Evolutionary conservation across 2,329 filamentous ascomycete genomes (phyloP).

Genomic region (Dichotomopilus funicola): DNA sequence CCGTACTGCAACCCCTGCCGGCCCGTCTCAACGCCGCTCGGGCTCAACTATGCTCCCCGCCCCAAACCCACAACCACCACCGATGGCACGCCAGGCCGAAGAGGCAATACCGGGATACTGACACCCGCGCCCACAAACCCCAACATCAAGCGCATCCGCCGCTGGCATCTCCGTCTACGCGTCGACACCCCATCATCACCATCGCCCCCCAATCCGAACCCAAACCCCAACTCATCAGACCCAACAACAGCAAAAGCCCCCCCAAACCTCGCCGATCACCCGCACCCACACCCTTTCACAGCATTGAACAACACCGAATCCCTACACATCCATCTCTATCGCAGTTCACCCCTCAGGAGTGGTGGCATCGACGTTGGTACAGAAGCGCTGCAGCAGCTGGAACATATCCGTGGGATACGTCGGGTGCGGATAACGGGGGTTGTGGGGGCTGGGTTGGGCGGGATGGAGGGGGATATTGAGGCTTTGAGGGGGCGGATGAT

Average conservation of each 20-base stretch:
- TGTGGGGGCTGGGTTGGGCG: slow-evolving; percentile 31
- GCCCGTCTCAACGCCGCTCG: slow-evolving; percentile 20
- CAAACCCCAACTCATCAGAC: too few species aligned
- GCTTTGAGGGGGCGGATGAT: slow-evolving; percentile 37
- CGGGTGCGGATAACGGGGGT: slow-evolving; percentile 34
- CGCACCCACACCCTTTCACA: slow-evolving; percentile 16
- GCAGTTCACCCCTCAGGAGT: slow-evolving; percentile 14
- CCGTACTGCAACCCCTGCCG: slow-evolving; percentile 23
- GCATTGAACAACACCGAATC: slow-evolving; percentile 33
- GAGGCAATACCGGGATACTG: slow-evolving; percentile 6
- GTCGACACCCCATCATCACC: slow-evolving; percentile 28
- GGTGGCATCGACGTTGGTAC: neutral
- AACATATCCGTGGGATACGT: slow-evolving; percentile 37
- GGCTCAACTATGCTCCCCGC: neutral
- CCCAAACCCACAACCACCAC: neutral
- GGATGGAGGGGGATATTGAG: slow-evolving; percentile 37
- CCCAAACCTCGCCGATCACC: neutral
- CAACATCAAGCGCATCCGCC: neutral
- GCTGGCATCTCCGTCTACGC: slow-evolving; percentile 30
- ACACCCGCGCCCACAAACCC: neutral
- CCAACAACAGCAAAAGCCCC: too few species aligned
- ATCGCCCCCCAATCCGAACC: too few species aligned
- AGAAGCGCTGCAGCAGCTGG: slow-evolving; percentile 32
- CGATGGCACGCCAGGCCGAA: neutral
- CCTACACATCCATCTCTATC: slow-evolving; percentile 35